Percentiles rank a stretch among this genome's conserved stretches.
Evolutionary conservation across 2,329 filamentous ascomycete genomes (phyloP).

Genomic region (Pseudopithomyces maydicus): DNA sequence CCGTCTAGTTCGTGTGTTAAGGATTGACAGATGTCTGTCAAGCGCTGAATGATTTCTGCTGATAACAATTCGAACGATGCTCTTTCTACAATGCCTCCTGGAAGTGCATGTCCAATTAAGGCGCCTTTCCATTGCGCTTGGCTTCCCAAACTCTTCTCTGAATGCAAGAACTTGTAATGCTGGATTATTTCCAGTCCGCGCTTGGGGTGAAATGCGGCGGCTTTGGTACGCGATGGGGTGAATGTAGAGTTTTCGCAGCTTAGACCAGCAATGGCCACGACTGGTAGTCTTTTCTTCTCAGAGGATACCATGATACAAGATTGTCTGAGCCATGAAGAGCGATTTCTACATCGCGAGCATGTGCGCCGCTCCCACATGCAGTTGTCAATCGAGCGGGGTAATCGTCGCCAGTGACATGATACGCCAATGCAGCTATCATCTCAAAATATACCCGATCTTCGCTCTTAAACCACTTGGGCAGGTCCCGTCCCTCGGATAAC

Average conservation of each 20-base stretch:
- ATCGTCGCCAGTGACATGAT: too few relatives aligned
- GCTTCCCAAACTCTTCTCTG: background rate
- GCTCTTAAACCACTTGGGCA: background rate
- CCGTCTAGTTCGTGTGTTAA: background rate
- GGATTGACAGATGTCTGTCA: background rate
- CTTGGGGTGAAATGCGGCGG: slow-evolving; percentile 3
- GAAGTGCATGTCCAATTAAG: slow-evolving; percentile 5
- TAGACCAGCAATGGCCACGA: slow-evolving; percentile 2
- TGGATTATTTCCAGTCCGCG: background rate
- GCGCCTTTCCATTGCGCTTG: background rate
- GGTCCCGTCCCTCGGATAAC: background rate
- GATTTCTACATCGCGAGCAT: background rate
- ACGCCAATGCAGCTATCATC: too few relatives aligned
- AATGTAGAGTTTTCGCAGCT: slow-evolving; percentile 6
- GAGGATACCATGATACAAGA: background rate
- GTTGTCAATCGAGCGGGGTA: too few relatives aligned
- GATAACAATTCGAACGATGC: slow-evolving; percentile 1
- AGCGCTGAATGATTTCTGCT: background rate
- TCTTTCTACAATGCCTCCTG: slow-evolving; percentile 7
- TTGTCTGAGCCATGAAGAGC: background rate
- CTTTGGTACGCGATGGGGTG: slow-evolving; percentile 2
- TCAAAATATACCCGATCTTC: background rate
- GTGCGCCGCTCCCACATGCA: too few relatives aligned
- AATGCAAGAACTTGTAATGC: background rate
- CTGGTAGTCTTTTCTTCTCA: background rate